Evolutionary conservation across 2,329 filamentous ascomycete genomes (phyloP).

Genomic region (Colletotrichum somersetense): DNA sequence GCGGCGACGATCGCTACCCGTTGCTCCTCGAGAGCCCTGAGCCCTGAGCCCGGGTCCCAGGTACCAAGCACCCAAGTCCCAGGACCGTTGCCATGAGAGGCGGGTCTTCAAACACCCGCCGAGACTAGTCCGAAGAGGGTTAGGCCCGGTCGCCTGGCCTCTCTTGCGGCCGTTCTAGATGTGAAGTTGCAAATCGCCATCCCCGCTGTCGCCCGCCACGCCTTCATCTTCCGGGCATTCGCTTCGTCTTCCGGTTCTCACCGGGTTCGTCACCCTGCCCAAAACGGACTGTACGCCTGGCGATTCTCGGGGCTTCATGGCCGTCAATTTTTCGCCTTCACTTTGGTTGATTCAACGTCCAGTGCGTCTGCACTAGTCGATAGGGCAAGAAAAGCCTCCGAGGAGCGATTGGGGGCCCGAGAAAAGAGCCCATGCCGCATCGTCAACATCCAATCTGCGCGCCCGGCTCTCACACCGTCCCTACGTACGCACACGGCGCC

Average conservation of each 20-base stretch:
- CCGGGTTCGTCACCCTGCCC: slow-evolving; percentile 11
- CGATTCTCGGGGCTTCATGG: not conserved
- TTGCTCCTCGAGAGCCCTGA: slow-evolving; percentile 20
- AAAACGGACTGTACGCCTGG: not conserved
- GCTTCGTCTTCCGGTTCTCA: slow-evolving; percentile 12
- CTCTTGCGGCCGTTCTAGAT: slow-evolving; percentile 14
- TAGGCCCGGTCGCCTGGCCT: slow-evolving; percentile 25
- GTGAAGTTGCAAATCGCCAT: slow-evolving; percentile 30
- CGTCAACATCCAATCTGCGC: slow-evolving; percentile 11
- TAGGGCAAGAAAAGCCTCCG: not conserved
- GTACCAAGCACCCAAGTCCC: slow-evolving; percentile 14
- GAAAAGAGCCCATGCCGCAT: not conserved
- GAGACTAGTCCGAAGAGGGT: slow-evolving; percentile 33
- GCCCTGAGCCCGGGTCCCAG: slow-evolving; percentile 34
- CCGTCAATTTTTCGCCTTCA: not conserved
- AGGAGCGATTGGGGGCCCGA: not conserved
- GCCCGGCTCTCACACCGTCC: not conserved
- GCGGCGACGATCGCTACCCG: slow-evolving; percentile 38
- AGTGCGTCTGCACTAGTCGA: not conserved
- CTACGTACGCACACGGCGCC: not conserved
- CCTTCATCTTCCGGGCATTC: not conserved
- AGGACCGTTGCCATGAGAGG: slow-evolving; percentile 28
- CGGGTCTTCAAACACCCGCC: slow-evolving; percentile 37
- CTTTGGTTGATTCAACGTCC: not conserved
- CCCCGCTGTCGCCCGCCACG: slow-evolving; percentile 13